Percentiles rank a stretch among this genome's conserved stretches.
Evolutionary conservation across 257 asterid genomes (phyloP).

Genomic region (Henckelia pumila): DNA sequence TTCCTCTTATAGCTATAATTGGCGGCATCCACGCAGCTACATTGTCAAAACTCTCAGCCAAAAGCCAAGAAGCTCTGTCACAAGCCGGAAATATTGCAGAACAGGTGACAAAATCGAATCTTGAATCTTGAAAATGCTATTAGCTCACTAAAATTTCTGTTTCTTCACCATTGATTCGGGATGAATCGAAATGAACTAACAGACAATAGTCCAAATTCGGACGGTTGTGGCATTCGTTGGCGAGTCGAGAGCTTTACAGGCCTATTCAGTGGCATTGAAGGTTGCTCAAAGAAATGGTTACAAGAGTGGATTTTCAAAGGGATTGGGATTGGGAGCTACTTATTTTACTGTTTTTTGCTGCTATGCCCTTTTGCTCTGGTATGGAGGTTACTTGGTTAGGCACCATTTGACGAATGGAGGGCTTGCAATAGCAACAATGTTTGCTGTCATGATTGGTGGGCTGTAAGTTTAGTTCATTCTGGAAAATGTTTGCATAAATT

Average conservation of each 20-base stretch:
- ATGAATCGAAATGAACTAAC: slow-evolving; percentile 32
- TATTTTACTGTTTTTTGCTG: slow-evolving; percentile 83
- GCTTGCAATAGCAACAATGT: slow-evolving; percentile 87
- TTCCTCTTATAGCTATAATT: slow-evolving; percentile 81
- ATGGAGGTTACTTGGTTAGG: slow-evolving; percentile 87
- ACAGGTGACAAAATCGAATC: slow-evolving; percentile 47
- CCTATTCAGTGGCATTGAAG: slow-evolving; percentile 65
- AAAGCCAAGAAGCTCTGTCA: slow-evolving; percentile 80
- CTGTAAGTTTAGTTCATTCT: slow-evolving; percentile 48
- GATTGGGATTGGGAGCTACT: slow-evolving; percentile 83
- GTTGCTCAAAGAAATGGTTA: slow-evolving; percentile 70
- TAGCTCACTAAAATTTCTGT: not conserved
- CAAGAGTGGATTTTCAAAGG: slow-evolving; percentile 74
- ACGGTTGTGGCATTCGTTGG: slow-evolving; percentile 83
- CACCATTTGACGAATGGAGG: slow-evolving; percentile 89
- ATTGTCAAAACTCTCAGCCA: slow-evolving; percentile 61
- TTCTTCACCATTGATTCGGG: slow-evolving; percentile 3
- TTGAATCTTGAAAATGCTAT: not conserved
- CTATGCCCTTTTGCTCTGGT: slow-evolving; percentile 89
- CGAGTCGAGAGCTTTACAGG: slow-evolving; percentile 78
- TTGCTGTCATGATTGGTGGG: slow-evolving; percentile 97
- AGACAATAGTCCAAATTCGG: slow-evolving; percentile 80
- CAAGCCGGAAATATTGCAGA: slow-evolving; percentile 85
- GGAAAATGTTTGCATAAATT: not conserved
- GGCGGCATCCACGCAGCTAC: slow-evolving; percentile 74